Base-by-base conservation (phyloP, 306 rosid species). In the Heteromeles arbutifolia region DNA sequence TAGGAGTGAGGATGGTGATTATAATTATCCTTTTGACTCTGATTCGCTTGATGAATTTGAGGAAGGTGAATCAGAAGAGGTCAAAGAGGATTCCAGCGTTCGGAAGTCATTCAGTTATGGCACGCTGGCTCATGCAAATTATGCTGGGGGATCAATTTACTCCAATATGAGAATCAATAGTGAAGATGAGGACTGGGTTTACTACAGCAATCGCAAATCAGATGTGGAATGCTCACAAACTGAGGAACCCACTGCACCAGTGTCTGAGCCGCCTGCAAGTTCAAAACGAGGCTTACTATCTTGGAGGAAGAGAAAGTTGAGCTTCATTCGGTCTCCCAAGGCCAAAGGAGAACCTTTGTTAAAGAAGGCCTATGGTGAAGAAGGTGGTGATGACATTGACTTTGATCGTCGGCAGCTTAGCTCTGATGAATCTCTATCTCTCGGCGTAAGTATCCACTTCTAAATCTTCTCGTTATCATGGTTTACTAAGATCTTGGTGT, bases 321-420 rank as follows among this genome's bases (percentile, higher is more conserved):
- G 93, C 80, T 96, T 96, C 87, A 91, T 74, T 63, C 78, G 98
- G 78, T 92, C 99, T 74, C 99, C 98, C 39, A 92, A 96, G 77
- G 87, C 96, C 54, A 92, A 96, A 79, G 99, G 99, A 69, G 99
- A 96, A 79, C 99, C 99, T 0, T 81, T 96, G 86, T 66, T 92
- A 32, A 96, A 96, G 92, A 92, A 91, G 84, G 98, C 88, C 15
- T 89, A 96, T 32, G 99, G 92, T n/a, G 99, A 96, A 71, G 99
- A 90, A 89, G 99, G 99, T n/a, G 98, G 99, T 24, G 99, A 96
- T 79, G 99, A 96, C 82, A 96, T 96, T 56, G 99, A 96, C 85
- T 92, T 88, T 82, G 99, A 96, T 82, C 93, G 99, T 3, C 84
- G 99, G 32, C 99, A 90, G 74, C 97, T 96, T 25, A 96, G 99